Base-by-base conservation (phyloP, 257 asterid genomes). In the Nicotiana obtusifolia region DNA sequence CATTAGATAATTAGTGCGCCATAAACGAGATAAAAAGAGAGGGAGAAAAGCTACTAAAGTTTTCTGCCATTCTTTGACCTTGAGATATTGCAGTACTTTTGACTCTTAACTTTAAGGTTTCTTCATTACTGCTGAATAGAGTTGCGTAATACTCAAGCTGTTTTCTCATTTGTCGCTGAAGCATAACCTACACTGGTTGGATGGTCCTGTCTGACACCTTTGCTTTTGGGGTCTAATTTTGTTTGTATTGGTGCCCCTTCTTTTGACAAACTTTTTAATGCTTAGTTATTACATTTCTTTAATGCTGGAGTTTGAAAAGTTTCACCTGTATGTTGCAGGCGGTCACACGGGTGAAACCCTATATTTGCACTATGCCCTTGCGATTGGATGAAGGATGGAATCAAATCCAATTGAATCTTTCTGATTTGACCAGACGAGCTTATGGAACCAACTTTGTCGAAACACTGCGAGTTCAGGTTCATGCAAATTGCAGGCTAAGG, bases 351-450 rank as follows among this genome's bases (percentile, higher is more conserved):
- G 98, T 95, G 80, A 94, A 95, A 85, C 99, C 98, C 52, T 94
- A 78, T 81, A 94, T 94, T 26, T 95, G 98, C 93, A 92, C 99
- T 62, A 95, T 94, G 99, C 98, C 99, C 13, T 82, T 95, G 92
- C 92, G 84, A 83, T 83, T 95, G 95, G 98, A 95, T 77, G 99
- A 94, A 62, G 97, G 97, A 31, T 95, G 98, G 98, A 95, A 95
- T 80, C 99, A 94, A 87, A 88, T 94, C 84, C 99, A 92, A 87
- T 88, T 95, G 87, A 94, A 95, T 84, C 97, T 95, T 59, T 80
- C 93, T 59, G 99, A 94, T 86, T 91, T 92, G 81, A 95, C 97
- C 64, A 90, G 98, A 57, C 90, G 98, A 67, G 97, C 99, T 22
- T 95, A 95, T 81, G 99, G 99, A 77, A 95, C 98, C 85, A 95